These are phyloP conservation scores for Brettanomyces nanus DNA, from an alignment of 805 yeast genomes.

Conservation along the genomic window DNA sequence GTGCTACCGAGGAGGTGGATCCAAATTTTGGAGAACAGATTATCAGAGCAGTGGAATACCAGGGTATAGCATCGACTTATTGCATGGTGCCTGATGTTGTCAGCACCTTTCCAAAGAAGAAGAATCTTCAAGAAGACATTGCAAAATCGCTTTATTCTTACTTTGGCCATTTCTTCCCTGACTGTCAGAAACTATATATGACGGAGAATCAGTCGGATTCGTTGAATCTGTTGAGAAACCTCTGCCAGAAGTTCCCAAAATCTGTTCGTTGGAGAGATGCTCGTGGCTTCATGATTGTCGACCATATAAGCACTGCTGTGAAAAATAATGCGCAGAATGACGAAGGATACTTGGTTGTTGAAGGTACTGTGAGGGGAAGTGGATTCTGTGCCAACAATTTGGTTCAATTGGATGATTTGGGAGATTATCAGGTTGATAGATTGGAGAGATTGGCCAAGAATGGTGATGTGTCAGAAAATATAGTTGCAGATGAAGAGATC, in stretches of 20 bases:
- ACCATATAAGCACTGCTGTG: conserved; percentile 30
- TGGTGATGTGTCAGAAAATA: conserved; percentile 15
- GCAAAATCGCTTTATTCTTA: conserved; percentile 56
- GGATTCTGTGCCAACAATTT: conserved; percentile 74
- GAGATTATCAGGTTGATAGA: conserved; percentile 72
- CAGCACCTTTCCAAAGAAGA: conserved; percentile 51
- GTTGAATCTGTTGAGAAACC: conserved; percentile 58
- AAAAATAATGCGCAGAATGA: conserved; percentile 19
- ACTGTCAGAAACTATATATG: conserved; percentile 67
- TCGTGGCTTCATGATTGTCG: conserved; percentile 84
- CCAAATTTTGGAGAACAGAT: conserved; percentile 78
- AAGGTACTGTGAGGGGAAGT: conserved; percentile 81
- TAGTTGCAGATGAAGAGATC: conserved; percentile 27
- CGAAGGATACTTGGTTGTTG: conserved; percentile 44
- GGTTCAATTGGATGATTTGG: conserved; percentile 82
- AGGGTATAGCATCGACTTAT: conserved; percentile 78
- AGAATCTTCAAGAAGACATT: conserved; percentile 67
- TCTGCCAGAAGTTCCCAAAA: conserved; percentile 84
- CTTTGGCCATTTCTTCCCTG: conserved; percentile 72
- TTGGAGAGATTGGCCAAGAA: conserved; percentile 43
- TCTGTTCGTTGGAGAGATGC: conserved; percentile 86
- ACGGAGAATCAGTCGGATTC: conserved; percentile 63
- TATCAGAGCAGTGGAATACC: conserved; percentile 79
- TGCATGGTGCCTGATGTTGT: conserved; percentile 75
- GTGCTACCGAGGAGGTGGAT: conserved; percentile 80